These are phyloP conservation scores for Megacollybia platyphylla DNA, from an alignment of 1,284 basidiomycete genomes.

Conservation along the genomic window DNA sequence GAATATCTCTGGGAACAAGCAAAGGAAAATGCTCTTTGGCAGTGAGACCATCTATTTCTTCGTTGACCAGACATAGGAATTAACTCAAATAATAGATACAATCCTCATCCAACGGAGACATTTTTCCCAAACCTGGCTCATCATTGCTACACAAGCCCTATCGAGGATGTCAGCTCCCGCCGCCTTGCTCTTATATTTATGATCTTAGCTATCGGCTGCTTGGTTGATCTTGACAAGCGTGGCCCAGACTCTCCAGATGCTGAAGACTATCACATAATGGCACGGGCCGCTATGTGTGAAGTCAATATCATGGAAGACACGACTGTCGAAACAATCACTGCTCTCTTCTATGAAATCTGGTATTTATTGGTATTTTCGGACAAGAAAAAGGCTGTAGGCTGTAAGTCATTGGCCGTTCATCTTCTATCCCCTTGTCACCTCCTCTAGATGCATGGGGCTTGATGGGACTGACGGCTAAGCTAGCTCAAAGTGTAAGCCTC, in stretches of 20 bases:
- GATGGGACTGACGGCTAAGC: slow-evolving; percentile 51
- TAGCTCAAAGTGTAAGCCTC: slow-evolving; percentile 46
- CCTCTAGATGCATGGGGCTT: slow-evolving; percentile 34
- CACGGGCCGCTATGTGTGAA: slow-evolving; percentile 40
- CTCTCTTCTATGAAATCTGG: slow-evolving; percentile 34
- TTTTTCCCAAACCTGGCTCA: slow-evolving; percentile 42
- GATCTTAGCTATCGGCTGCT: slow-evolving; percentile 27
- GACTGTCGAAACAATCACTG: slow-evolving; percentile 43
- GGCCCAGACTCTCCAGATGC: slow-evolving; percentile 34
- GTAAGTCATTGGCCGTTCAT: background rate
- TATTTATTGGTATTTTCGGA: slow-evolving; percentile 34
- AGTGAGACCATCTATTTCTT: slow-evolving; percentile 19
- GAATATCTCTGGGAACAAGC: slow-evolving; percentile 32
- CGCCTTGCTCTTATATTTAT: slow-evolving; percentile 26
- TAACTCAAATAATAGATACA: slow-evolving; percentile 29
- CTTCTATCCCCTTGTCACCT: background rate
- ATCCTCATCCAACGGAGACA: slow-evolving; percentile 38
- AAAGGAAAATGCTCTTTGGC: slow-evolving; percentile 36
- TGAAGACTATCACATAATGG: slow-evolving; percentile 36
- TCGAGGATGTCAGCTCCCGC: slow-evolving; percentile 35
- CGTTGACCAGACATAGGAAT: slow-evolving; percentile 21
- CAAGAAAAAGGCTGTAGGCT: slow-evolving; percentile 27
- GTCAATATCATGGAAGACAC: slow-evolving; percentile 48
- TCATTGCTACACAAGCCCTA: slow-evolving; percentile 27
- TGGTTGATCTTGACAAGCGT: slow-evolving; percentile 29